These are phyloP conservation scores for Ehretia macrophylla DNA, from an alignment of 257 asterid genomes.

Conservation along the genomic window DNA sequence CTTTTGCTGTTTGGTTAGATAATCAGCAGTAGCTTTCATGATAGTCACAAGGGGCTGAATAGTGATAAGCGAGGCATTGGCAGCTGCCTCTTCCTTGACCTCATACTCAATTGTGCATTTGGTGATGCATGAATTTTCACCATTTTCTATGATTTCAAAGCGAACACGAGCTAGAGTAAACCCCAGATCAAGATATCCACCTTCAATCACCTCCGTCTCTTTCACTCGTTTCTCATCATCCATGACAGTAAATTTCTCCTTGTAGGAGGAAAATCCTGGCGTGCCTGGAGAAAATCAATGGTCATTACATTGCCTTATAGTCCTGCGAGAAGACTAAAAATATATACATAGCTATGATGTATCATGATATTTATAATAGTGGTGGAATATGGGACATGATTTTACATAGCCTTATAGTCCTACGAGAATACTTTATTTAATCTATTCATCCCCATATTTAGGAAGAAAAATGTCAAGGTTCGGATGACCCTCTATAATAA, in stretches of 20 bases:
- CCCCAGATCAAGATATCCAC: conserved; percentile 53
- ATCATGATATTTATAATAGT: too few relatives aligned
- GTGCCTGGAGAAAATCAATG: conserved; percentile 7
- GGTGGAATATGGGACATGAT: too few relatives aligned
- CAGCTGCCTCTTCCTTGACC: conserved; percentile 44
- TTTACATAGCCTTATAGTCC: too few relatives aligned
- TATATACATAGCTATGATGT: too few relatives aligned
- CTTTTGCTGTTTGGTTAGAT: conserved; percentile 9
- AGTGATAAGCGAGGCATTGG: conserved; percentile 33
- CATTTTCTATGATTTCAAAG: conserved; percentile 44
- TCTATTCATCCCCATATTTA: too few relatives aligned
- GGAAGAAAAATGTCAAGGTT: too few relatives aligned
- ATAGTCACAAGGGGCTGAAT: conserved; percentile 30
- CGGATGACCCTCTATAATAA: too few relatives aligned
- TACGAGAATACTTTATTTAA: too few relatives aligned
- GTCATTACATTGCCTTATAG: too few relatives aligned
- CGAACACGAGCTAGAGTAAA: conserved; percentile 35
- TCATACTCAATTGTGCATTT: conserved; percentile 48
- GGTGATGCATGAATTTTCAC: conserved; percentile 38
- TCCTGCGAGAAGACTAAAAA: too few relatives aligned
- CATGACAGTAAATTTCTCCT: conserved; percentile 56
- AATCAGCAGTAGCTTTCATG: conserved; percentile 35
- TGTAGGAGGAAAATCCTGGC: conserved; percentile 27
- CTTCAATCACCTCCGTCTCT: conserved; percentile 48
- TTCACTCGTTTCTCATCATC: conserved; percentile 48